Evolutionary conservation across 305 asterid genomes (phyloP).

Genomic region (Euphrasia arctica): DNA sequence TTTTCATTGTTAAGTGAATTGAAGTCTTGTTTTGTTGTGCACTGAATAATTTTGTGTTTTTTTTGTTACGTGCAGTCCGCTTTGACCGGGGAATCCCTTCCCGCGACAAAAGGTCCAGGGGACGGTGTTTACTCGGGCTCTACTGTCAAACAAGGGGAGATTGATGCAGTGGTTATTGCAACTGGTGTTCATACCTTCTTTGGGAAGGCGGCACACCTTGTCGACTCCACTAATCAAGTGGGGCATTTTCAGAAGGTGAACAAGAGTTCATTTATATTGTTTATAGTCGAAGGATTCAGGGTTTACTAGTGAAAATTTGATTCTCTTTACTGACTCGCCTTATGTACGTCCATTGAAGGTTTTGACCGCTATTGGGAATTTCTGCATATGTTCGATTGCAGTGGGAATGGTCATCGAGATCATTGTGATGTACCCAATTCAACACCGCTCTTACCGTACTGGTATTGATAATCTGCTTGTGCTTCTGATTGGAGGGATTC

Average conservation of each 20-base stretch:
- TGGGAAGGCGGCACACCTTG: conserved; percentile 87
- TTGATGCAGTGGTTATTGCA: conserved; percentile 75
- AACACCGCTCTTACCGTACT: conserved; percentile 63
- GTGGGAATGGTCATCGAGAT: conserved; percentile 78
- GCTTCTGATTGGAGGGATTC: conserved; percentile 81
- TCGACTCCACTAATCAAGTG: conserved; percentile 69
- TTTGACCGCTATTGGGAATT: conserved; percentile 81
- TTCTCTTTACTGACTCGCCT: background rate
- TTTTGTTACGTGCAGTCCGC: conserved; percentile 53
- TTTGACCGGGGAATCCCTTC: conserved; percentile 80
- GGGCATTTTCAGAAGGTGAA: conserved; percentile 85
- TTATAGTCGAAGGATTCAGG: background rate
- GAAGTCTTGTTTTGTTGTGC: background rate
- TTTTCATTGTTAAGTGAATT: background rate
- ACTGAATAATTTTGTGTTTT: conserved; percentile 26
- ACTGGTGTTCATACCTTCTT: conserved; percentile 87
- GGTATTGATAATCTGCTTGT: conserved; percentile 82
- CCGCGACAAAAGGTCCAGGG: conserved; percentile 61
- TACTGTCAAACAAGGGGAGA: conserved; percentile 84
- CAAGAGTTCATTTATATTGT: conserved; percentile 7
- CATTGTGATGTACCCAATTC: conserved; percentile 84
- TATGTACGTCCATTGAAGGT: conserved; percentile 43
- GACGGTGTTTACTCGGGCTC: conserved; percentile 84
- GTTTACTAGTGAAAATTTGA: background rate
- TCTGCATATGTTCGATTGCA: conserved; percentile 82